Percentiles rank a stretch among this genome's conserved stretches.
Evolutionary conservation across 2,329 filamentous ascomycete species (phyloP).

Genomic region (Coniochaeta sp.): DNA sequence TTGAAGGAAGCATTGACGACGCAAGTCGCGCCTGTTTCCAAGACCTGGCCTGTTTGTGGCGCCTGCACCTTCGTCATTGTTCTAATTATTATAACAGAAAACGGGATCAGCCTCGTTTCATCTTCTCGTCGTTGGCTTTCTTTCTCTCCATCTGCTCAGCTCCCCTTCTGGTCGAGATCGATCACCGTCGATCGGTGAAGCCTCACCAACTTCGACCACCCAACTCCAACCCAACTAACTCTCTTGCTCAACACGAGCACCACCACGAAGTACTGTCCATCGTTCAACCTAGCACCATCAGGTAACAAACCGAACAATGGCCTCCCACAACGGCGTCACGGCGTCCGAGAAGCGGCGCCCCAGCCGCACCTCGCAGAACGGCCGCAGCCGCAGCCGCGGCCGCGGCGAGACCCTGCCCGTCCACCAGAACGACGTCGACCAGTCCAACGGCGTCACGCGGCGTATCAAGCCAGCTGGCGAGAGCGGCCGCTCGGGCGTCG

Average conservation of each 20-base stretch:
- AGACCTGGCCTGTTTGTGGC: not conserved
- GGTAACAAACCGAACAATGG: not conserved
- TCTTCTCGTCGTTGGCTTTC: not conserved
- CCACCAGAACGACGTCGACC: not conserved
- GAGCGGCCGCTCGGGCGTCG: conserved; percentile 59
- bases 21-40: not conserved
- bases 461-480: conserved; percentile 43
- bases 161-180: not conserved
- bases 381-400: no score
- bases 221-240: no score
- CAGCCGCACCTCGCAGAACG: not conserved
- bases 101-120: not conserved
- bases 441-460: not conserved
- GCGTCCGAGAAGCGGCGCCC: conserved; percentile 1
- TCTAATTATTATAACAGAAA: not conserved
- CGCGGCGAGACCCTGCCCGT: not conserved
- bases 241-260: no score
- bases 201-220: not conserved
- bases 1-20: not conserved
- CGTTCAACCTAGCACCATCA: not conserved
- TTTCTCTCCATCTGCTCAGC: not conserved
- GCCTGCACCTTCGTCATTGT: not conserved
- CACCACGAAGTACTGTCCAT: no score
- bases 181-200: not conserved
- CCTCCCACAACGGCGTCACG: not conserved